Evolutionary conservation across 2,329 filamentous ascomycete species (phyloP), one percentile per base, ranked within the genome.

Genomic region (Pyrenochaeta sp.): DNA sequence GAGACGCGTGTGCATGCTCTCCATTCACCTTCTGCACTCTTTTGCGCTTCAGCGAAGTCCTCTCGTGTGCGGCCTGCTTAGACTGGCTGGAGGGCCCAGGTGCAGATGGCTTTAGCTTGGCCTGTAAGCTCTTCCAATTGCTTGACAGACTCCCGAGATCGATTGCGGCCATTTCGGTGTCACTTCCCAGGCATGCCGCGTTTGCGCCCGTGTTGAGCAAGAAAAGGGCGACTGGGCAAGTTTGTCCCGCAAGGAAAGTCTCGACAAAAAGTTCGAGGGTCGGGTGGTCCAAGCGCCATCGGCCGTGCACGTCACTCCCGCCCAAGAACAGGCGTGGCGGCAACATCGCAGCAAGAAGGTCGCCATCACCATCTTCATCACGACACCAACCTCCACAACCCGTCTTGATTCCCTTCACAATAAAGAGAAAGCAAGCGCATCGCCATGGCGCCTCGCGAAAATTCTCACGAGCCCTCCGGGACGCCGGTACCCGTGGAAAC

Each of bases 101-200:
- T 54, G 52, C 52, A 58, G 74, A 65, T 51, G 74, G 45, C 47
- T 69, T 55, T 38, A 71, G 73, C 59, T 80, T 80, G 54, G 81
- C 81, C 73, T 90, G 87, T 41, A 92, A 78, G 73, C 82, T 87
- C 73, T 90, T 90, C 88, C 88, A 92, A 67, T 92, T 92, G 64
- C 75, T 77, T 55, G 75, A 77, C 32, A 78, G 61, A 41, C 68
- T 66, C 17, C 38, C 58, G 35, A 72, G 52, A 52, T 75, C 67
- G 58, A 79, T 76, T 37, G 54, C 65, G 23, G 64, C 66, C 67
- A 70, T 70, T 43, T 44, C 51, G 41, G 32, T 40, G 56, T 70
- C 58, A 68, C 49, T 51, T 56, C 47, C 36, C 23, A 35, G 35
- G 53, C 65, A 66, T 68, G 55, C 59, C 57, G 58, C 58, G 47